These are phyloP conservation scores for Tilletia setariae DNA, from an alignment of 1,284 basidiomycete genomes.

Conservation along the genomic window DNA sequence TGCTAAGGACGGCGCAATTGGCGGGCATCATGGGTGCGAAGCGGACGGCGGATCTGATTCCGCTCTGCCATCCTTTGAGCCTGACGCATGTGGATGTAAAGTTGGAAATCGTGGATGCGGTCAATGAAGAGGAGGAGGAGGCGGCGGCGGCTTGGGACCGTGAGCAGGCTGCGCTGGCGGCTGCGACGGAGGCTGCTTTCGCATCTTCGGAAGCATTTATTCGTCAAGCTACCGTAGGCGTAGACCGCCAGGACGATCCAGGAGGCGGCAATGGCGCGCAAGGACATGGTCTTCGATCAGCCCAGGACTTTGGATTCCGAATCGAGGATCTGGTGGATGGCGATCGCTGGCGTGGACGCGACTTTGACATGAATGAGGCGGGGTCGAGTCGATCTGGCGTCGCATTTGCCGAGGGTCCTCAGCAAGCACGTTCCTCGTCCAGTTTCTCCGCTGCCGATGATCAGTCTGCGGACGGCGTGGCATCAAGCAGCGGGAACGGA, in stretches of 20 bases:
- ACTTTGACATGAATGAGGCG: not conserved
- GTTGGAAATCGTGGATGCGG: constrained; percentile 56
- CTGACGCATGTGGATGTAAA: constrained; percentile 68
- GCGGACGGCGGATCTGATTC: constrained; percentile 67
- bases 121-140: not conserved
- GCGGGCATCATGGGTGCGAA: constrained; percentile 85
- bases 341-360: not conserved
- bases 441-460: too few species aligned
- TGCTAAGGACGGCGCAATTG: constrained; percentile 67
- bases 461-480: too few species aligned
- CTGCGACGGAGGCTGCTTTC: not conserved
- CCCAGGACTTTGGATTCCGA: constrained; percentile 8
- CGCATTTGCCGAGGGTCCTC: too few species aligned
- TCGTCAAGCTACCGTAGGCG: not conserved
- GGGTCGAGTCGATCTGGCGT: not conserved
- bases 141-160: not conserved
- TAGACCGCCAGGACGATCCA: too few species aligned
- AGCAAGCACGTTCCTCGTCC: too few species aligned
- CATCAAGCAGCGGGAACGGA: not conserved
- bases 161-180: not conserved
- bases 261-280: not conserved
- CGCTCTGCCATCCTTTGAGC: constrained; percentile 59
- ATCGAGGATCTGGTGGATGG: constrained; percentile 12
- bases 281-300: not conserved
- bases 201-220: constrained; percentile 2